Conservation (phyloP, 805 yeast species). For the Hanseniaspora meyeri region DNA sequence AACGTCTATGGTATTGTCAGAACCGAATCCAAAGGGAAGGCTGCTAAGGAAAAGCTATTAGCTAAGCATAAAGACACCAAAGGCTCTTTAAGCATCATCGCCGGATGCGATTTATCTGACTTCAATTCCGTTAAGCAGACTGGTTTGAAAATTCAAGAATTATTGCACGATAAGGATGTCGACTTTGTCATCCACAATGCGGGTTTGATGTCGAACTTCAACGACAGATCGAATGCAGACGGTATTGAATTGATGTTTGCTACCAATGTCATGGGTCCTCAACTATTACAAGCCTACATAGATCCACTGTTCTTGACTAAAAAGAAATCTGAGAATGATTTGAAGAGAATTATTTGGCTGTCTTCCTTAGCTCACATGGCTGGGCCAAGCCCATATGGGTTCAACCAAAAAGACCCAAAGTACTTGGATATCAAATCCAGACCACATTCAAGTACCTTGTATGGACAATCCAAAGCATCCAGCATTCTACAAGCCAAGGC, state of each 20-base stretch:
- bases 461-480: constrained; percentile 33
- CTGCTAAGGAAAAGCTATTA: constrained; percentile 24
- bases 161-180: constrained; percentile 19
- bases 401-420: constrained; percentile 25
- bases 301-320: constrained; percentile 29
- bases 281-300: constrained; percentile 28
- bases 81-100: constrained; percentile 21
- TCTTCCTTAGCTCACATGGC: constrained; percentile 27
- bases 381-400: constrained; percentile 25
- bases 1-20: constrained; percentile 27
- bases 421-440: constrained; percentile 18
- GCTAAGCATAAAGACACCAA: constrained; percentile 21
- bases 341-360: constrained; percentile 32
- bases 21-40: constrained; percentile 26
- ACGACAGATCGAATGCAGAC: constrained; percentile 24
- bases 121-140: constrained; percentile 28
- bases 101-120: constrained; percentile 31
- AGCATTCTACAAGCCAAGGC: constrained; percentile 27
- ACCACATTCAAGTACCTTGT: constrained; percentile 19
- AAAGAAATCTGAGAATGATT: constrained; percentile 16
- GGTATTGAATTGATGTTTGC: constrained; percentile 31
- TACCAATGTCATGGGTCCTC: constrained; percentile 30
- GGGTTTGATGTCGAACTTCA: constrained; percentile 27
- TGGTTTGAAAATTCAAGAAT: constrained; percentile 18
- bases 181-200: constrained; percentile 30